phyloP scores from a whole-genome alignment of 2,329 filamentous ascomycete genomes.

The Graphilbum fragrans region DNA sequence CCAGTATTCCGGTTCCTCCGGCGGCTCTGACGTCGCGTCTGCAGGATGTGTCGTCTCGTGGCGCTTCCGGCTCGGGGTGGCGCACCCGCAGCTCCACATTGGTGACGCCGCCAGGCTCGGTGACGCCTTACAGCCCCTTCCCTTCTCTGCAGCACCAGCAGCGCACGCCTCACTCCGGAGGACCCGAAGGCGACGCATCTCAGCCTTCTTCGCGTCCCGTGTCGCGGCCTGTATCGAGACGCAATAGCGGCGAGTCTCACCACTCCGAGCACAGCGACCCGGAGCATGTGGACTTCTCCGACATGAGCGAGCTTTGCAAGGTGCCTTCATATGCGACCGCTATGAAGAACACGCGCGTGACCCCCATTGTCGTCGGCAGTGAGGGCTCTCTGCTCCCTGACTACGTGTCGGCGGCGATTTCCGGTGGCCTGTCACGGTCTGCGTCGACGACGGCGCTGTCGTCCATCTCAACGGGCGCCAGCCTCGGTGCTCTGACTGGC shows the following conservation, averaged over 20 bases:
- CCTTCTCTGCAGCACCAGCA: background rate
- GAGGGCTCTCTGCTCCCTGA: conserved; percentile 44
- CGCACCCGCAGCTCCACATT: conserved; percentile 28
- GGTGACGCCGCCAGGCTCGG: conserved; percentile 14
- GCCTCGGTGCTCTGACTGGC: background rate
- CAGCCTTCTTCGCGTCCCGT: conserved; percentile 16
- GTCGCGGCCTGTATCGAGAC: conserved; percentile 31
- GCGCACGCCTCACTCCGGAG: background rate
- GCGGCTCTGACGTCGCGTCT: conserved; percentile 51
- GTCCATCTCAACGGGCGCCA: background rate
- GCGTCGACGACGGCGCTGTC: conserved; percentile 19
- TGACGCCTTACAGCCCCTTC: conserved; percentile 26
- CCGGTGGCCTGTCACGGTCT: conserved; percentile 33
- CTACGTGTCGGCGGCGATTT: conserved; percentile 45
- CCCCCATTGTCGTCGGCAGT: conserved; percentile 35
- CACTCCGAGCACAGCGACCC: conserved; percentile 40
- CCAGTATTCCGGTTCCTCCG: conserved; percentile 33
- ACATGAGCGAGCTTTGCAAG: conserved; percentile 54
- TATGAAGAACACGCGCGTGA: conserved; percentile 47
- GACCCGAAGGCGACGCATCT: background rate
- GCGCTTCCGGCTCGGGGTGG: conserved; percentile 16
- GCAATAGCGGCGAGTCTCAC: conserved; percentile 36
- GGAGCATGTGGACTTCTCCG: conserved; percentile 43
- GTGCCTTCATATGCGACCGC: conserved; percentile 71
- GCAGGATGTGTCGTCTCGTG: conserved; percentile 49